Percentiles rank a stretch among this genome's conserved stretches.
phyloP scores from a whole-genome alignment of 257 asterid species.

The Eustoma russellianum region DNA sequence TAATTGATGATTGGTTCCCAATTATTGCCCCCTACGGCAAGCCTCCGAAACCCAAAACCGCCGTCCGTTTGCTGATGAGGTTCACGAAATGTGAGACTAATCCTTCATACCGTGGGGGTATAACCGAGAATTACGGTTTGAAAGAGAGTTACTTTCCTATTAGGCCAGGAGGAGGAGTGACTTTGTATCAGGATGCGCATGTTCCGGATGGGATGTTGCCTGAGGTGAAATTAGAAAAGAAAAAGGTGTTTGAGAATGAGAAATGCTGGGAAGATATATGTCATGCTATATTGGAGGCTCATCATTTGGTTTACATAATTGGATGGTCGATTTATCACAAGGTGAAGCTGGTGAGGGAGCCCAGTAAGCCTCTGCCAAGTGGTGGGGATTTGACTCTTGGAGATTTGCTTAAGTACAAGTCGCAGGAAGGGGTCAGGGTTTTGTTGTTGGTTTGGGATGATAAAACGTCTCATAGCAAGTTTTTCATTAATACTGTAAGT shows the following conservation, averaged over 20 bases:
- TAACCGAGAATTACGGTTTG: conserved; percentile 35
- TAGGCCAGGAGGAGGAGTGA: conserved; percentile 68
- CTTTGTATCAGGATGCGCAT: conserved; percentile 74
- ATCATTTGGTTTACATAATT: conserved; percentile 55
- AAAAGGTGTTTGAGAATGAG: conserved; percentile 27
- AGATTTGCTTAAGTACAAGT: conserved; percentile 74
- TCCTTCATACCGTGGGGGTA: conserved; percentile 29
- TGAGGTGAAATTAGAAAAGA: conserved; percentile 38
- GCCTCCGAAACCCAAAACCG: conserved; percentile 58
- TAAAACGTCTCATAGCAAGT: conserved; percentile 85
- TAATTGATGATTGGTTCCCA: conserved; percentile 74
- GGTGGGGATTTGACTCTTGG: conserved; percentile 84
- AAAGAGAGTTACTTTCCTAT: conserved; percentile 63
- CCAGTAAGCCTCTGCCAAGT: conserved; percentile 56
- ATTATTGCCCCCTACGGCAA: conserved; percentile 54
- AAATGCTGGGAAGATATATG: conserved; percentile 82
- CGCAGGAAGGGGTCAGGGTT: conserved; percentile 94
- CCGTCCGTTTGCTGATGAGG: conserved; percentile 45
- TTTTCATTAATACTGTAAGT: conserved; percentile 63
- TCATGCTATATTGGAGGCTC: conserved; percentile 67
- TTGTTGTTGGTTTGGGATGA: conserved; percentile 96
- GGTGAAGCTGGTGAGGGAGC: conserved; percentile 70
- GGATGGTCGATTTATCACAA: conserved; percentile 77
- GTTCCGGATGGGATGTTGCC: conserved; percentile 63
- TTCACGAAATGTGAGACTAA: conserved; percentile 48